Conservation (phyloP, 768 basidiomycete species). For the Lepiota venenata region DNA sequence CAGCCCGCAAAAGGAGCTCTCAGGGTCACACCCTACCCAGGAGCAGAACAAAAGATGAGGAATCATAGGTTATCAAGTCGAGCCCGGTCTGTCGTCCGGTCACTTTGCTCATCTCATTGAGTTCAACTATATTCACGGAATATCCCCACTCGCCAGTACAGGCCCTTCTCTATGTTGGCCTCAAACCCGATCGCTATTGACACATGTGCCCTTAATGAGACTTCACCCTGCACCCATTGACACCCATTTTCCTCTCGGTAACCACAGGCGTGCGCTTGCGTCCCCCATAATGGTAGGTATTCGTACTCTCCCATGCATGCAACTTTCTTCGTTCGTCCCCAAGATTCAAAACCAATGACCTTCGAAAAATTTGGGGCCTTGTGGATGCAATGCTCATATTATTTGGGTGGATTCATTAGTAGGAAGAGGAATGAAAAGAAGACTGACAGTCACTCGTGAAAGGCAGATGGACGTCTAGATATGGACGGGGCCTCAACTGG, state of each 20-base stretch:
- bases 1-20: conserved; percentile 46
- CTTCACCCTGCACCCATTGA: conserved; percentile 76
- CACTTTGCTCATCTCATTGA: neutral
- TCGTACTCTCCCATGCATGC: conserved; percentile 76
- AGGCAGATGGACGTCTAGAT: conserved; percentile 96
- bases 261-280: conserved; percentile 97
- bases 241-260: conserved; percentile 89
- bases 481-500: conserved; percentile 98
- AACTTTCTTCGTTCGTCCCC: conserved; percentile 71
- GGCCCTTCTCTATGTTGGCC: conserved; percentile 86
- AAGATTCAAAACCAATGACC: conserved; percentile 71
- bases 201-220: conserved; percentile 74
- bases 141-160: conserved; percentile 25
- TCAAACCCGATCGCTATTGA: conserved; percentile 65
- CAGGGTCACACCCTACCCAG: conserved; percentile 63
- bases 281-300: conserved; percentile 59
- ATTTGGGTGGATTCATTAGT: conserved; percentile 91
- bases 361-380: conserved; percentile 64
- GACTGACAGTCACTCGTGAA: conserved; percentile 38
- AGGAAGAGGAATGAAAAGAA: conserved; percentile 15
- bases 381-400: conserved; percentile 89
- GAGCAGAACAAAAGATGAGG: conserved; percentile 74
- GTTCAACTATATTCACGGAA: no score
- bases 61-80: conserved; percentile 90
- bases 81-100: conserved; percentile 72